Conservation (phyloP, 768 basidiomycete species). For the Omphalotus guepiniiformis region DNA sequence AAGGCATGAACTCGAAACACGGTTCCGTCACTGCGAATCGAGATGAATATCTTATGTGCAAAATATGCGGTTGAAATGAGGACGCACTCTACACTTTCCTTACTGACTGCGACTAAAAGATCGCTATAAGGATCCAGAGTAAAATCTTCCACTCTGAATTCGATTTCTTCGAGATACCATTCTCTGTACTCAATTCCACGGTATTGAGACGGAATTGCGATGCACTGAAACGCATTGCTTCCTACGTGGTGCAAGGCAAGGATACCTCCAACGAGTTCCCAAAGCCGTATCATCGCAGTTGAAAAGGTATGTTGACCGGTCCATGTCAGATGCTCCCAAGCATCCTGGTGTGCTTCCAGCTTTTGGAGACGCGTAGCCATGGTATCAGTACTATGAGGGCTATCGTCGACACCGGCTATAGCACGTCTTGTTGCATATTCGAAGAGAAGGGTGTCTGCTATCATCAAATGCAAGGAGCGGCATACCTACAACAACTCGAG, state of each 20-base stretch:
- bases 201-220: slow-evolving; percentile 26
- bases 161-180: slow-evolving; percentile 23
- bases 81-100: neutral
- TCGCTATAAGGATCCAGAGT: slow-evolving; percentile 32
- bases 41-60: too few species aligned
- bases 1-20: slow-evolving; percentile 4
- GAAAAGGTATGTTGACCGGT: slow-evolving; percentile 10
- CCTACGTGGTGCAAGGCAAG: slow-evolving; percentile 17
- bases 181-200: slow-evolving; percentile 21
- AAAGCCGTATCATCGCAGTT: slow-evolving; percentile 18
- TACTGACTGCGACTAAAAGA: slow-evolving; percentile 27
- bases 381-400: slow-evolving; percentile 15
- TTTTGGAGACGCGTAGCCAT: slow-evolving; percentile 18
- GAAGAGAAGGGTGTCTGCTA: slow-evolving; percentile 21
- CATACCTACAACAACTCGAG: slow-evolving; percentile 20
- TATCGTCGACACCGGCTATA: slow-evolving; percentile 23
- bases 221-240: slow-evolving; percentile 16
- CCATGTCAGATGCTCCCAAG: slow-evolving; percentile 25
- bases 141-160: slow-evolving; percentile 30
- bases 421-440: slow-evolving; percentile 28
- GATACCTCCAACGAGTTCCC: slow-evolving; percentile 33
- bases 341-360: slow-evolving; percentile 22
- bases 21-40: neutral
- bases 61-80: neutral
- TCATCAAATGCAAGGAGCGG: slow-evolving; percentile 22